A percentile compares a stretch with the other conserved stretches of the same genome.
Conservation (phyloP, 805 yeast species). For the Cyberlindnera euphorbiiphila region DNA sequence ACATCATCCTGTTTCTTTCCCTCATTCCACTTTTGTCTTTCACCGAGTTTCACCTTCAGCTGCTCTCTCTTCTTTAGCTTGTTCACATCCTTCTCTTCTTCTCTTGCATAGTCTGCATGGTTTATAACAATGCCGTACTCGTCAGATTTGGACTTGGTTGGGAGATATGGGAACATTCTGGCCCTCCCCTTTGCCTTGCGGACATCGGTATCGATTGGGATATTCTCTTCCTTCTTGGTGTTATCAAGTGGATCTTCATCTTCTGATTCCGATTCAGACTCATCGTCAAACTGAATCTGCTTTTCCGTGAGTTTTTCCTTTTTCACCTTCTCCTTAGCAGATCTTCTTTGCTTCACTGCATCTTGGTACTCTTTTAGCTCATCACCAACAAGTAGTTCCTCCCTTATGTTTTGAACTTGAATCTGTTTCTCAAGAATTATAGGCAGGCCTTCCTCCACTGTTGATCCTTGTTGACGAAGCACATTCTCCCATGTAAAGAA, state of each 20-base stretch:
- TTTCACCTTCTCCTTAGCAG: conserved; percentile 30
- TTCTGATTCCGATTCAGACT: conserved; percentile 25
- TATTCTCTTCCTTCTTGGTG: conserved; percentile 13
- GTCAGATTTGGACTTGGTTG: conserved; percentile 59
- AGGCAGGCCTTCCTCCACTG: conserved; percentile 57
- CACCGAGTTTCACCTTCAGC: conserved; percentile 30
- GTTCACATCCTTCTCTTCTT: conserved; percentile 41
- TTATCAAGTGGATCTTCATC: conserved; percentile 27
- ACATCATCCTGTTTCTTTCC: conserved; percentile 48
- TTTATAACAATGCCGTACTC: conserved; percentile 85
- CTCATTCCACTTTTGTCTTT: conserved; percentile 35
- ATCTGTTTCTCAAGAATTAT: conserved; percentile 48
- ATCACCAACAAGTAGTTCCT: conserved; percentile 45
- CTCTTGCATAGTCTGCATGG: conserved; percentile 55
- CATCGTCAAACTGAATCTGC: conserved; percentile 27
- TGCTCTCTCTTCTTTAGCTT: conserved; percentile 28
- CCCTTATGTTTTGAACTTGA: conserved; percentile 38
- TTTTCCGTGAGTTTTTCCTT: conserved; percentile 29
- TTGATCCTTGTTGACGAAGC: conserved; percentile 34
- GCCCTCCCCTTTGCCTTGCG: conserved; percentile 29
- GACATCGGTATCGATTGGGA: conserved; percentile 33
- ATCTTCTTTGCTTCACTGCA: conserved; percentile 43
- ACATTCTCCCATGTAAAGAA: conserved; percentile 47
- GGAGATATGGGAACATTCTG: conserved; percentile 74
- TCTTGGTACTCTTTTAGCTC: conserved; percentile 49